Evolutionary conservation across 2,329 filamentous ascomycete species (phyloP).

Genomic region (Ceratocystis lukuohia): DNA sequence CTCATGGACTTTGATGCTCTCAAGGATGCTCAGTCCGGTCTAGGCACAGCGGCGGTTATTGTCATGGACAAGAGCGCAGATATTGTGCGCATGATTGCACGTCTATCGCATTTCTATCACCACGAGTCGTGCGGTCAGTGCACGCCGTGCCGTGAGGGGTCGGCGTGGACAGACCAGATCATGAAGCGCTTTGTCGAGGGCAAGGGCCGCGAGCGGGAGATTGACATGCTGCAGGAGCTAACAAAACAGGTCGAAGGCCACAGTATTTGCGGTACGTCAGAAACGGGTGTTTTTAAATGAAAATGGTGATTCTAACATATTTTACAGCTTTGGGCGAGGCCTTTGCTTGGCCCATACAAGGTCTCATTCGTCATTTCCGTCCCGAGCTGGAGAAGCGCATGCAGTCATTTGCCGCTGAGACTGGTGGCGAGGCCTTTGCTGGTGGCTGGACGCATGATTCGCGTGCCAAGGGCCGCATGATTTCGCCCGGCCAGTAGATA

Average conservation of each 20-base stretch:
- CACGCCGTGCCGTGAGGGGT: slow-evolving; percentile 97
- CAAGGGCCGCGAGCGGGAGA: slow-evolving; percentile 76
- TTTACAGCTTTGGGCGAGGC: slow-evolving; percentile 73
- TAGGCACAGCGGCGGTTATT: slow-evolving; percentile 93
- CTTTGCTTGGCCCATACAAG: slow-evolving; percentile 97
- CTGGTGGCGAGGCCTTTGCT: slow-evolving; percentile 61
- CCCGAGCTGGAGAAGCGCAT: slow-evolving; percentile 90
- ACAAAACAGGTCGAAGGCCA: slow-evolving; percentile 99
- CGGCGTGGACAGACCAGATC: slow-evolving; percentile 98
- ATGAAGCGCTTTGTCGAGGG: slow-evolving; percentile 94
- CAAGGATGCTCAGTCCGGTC: slow-evolving; percentile 94
- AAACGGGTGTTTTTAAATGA: neutral
- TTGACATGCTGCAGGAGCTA: slow-evolving; percentile 98
- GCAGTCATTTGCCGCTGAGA: slow-evolving; percentile 59
- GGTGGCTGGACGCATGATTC: slow-evolving; percentile 78
- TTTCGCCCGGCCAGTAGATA: slow-evolving; percentile 77
- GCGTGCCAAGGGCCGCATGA: slow-evolving; percentile 62
- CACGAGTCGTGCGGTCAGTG: slow-evolving; percentile 98
- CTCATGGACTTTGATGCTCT: slow-evolving; percentile 98
- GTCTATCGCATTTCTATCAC: slow-evolving; percentile 92
- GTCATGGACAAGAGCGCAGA: slow-evolving; percentile 99
- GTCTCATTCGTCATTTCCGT: slow-evolving; percentile 94
- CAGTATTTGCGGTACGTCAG: slow-evolving; percentile 76
- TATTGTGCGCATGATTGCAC: slow-evolving; percentile 83
- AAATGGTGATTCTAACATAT: neutral